phyloP scores from a whole-genome alignment of 208 protist species.

The Tetramitus jugosus region DNA sequence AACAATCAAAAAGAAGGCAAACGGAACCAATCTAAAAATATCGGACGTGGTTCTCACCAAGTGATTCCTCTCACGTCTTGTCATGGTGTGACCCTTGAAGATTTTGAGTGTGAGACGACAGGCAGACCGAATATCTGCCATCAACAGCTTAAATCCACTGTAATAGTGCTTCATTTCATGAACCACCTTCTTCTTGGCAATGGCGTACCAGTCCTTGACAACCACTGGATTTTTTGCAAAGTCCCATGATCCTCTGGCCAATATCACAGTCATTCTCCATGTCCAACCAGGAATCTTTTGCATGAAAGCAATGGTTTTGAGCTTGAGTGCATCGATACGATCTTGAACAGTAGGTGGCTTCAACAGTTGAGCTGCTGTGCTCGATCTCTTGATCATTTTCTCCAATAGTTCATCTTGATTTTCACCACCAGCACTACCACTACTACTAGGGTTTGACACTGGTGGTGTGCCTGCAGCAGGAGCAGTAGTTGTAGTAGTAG shows the following conservation, averaged over 20 bases:
- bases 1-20: conserved; percentile 58
- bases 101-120: background rate
- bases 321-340: background rate
- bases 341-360: background rate
- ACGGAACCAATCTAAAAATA: conserved; percentile 62
- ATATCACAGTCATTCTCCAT: background rate
- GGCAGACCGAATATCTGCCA: background rate
- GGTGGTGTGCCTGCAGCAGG: no score
- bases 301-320: background rate
- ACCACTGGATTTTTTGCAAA: background rate
- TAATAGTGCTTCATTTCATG: background rate
- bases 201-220: conserved; percentile 7
- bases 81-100: background rate
- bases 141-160: background rate
- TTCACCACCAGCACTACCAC: no score
- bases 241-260: background rate
- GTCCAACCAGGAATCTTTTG: background rate
- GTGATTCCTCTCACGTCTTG: conserved; percentile 18
- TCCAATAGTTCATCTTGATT: no score
- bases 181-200: background rate
- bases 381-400: no score
- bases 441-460: no score
- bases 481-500: no score
- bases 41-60: conserved; percentile 52
- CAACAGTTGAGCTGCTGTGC: no score